Base-by-base conservation (phyloP, 2,329 filamentous ascomycete genomes). In the Alternaria novae-zelandiae region DNA sequence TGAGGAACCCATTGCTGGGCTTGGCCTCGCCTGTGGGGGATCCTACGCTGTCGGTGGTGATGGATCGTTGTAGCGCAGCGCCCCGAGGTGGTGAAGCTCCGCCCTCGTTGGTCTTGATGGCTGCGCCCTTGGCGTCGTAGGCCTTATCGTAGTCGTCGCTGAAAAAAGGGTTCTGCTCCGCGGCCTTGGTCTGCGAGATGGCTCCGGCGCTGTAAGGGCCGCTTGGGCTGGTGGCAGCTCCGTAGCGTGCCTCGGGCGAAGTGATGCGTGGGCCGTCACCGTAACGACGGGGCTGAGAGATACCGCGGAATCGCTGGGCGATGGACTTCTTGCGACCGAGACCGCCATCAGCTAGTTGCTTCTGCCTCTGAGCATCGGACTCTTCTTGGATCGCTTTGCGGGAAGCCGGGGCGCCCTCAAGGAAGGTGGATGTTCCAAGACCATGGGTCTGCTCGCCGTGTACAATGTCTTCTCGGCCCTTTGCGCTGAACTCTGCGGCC, bases 291-390 rank as follows among this genome's bases (percentile, higher is more conserved):
- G 86, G 87, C 65, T 89, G 90, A 78, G 90, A 93, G 73, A 96
- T 94, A 68, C 92, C 91, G 44, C 94, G 91, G 78, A 99, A 91
- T 59, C 94, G 92, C 78, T 97, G 94, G 3, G 94, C 96, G 64
- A 99, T 85, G 26, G 94, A 97, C 84, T 97, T 97, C 86, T 97
- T 98, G 64, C 96, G 90, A 70, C 91, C 89, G 45, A 99, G 81
- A 6, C 86, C 85, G 23, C 77, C 82, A 28, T 82, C 81, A 17
- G 78, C 69, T 25, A 75, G 45, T 32, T 50, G 36, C 59, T 63
- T 56, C 64, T 23, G 76, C 70, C 61, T 87, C 50, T 78, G 86
- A 17, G 86, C 86, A 65, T 92, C 93, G 30, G 87, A 90, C 73
- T 95, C 88, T 54, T 89, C 89, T 64, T 91, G 89, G 57, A 97